A percentile compares a stretch with the other conserved stretches of the same genome.
Evolutionary conservation across 140 eudicot species (phyloP).

Genomic region (Bidens hawaiensis): DNA sequence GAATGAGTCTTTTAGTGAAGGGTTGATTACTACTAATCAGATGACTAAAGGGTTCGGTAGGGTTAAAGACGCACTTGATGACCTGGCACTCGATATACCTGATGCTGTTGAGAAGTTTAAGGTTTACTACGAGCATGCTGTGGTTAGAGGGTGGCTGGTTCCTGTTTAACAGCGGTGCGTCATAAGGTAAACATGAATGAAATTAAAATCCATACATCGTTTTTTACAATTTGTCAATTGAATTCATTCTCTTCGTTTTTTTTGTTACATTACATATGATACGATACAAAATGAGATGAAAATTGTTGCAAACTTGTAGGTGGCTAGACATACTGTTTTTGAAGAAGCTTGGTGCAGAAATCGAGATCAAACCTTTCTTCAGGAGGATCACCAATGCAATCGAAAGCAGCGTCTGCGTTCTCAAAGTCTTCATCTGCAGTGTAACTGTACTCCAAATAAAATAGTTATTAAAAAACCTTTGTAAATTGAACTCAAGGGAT

Average conservation of each 20-base stretch:
- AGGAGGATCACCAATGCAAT: conserved; percentile 97
- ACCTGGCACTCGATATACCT: conserved; percentile 89
- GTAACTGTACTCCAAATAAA: conserved; percentile 45
- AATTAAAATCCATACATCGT: neutral
- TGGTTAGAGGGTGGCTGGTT: conserved; percentile 63
- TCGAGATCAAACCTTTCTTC: conserved; percentile 88
- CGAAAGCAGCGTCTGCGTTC: conserved; percentile 97
- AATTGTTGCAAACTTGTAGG: neutral
- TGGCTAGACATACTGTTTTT: conserved; percentile 64
- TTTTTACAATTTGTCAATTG: neutral
- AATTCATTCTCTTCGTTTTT: neutral
- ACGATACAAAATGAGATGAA: neutral
- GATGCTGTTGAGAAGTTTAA: conserved; percentile 61
- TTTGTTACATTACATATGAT: neutral
- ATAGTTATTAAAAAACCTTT: neutral
- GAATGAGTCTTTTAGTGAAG: conserved; percentile 80
- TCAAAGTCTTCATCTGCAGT: conserved; percentile 88
- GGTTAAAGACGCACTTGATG: conserved; percentile 82
- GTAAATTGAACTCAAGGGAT: neutral
- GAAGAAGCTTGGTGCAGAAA: conserved; percentile 78
- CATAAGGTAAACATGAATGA: neutral
- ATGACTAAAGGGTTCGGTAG: conserved; percentile 85
- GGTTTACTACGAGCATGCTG: conserved; percentile 55
- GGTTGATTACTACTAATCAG: conserved; percentile 83
- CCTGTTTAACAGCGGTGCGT: conserved; percentile 3